phyloP scores from a whole-genome alignment of 768 basidiomycete genomes.

The Leccinum truebloodii region DNA sequence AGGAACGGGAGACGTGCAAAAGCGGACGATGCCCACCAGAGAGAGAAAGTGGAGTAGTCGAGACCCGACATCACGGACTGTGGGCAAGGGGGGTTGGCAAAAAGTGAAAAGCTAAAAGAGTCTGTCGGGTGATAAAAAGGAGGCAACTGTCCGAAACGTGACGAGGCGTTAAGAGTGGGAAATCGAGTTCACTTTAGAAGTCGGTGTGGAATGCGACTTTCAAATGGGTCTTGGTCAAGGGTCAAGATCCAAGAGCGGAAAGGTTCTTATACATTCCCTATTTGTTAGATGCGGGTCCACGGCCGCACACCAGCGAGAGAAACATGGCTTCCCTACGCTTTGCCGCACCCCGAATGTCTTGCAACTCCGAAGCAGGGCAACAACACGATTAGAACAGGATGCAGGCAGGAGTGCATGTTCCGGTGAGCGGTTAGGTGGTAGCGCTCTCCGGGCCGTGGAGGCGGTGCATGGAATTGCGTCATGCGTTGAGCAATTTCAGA shows the following conservation, averaged over 20 bases:
- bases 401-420: slow-evolving; percentile 33
- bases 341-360: slow-evolving; percentile 29
- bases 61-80: slow-evolving; percentile 22
- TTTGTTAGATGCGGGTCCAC: slow-evolving; percentile 27
- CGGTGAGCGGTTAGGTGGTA: slow-evolving; percentile 26
- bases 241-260: slow-evolving; percentile 24
- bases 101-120: slow-evolving; percentile 2
- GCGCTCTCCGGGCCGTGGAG: slow-evolving; percentile 30
- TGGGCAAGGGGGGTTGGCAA: not conserved
- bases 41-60: slow-evolving; percentile 31
- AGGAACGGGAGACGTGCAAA: not conserved
- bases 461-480: slow-evolving; percentile 30
- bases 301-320: slow-evolving; percentile 17
- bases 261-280: slow-evolving; percentile 30
- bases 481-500: slow-evolving; percentile 23
- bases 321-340: slow-evolving; percentile 32
- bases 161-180: slow-evolving; percentile 9
- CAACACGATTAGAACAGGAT: slow-evolving; percentile 33
- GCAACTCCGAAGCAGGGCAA: slow-evolving; percentile 36
- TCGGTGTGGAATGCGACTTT: slow-evolving; percentile 18
- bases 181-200: slow-evolving; percentile 22
- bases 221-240: slow-evolving; percentile 28
- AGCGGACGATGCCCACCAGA: slow-evolving; percentile 18
- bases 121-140: slow-evolving; percentile 9
- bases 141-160: slow-evolving; percentile 4